Evolutionary conservation across 2,329 filamentous ascomycete genomes (phyloP).

Genomic region (Aspergillus unguis): DNA sequence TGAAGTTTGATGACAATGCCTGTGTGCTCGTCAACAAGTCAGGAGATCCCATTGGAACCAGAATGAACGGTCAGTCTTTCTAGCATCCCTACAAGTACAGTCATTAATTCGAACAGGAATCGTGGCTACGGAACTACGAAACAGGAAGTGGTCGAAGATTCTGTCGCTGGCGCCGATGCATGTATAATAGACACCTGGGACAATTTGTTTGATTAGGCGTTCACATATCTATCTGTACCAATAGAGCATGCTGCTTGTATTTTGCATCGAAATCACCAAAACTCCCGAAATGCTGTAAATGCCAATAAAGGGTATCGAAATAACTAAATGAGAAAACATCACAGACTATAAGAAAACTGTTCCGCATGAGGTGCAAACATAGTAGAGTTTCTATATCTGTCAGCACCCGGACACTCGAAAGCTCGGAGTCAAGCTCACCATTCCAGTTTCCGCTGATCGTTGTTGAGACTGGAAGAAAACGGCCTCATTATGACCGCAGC

Average conservation of each 20-base stretch:
- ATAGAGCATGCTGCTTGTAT: conserved; percentile 23
- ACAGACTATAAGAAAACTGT: conserved; percentile 63
- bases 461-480: conserved; percentile 99
- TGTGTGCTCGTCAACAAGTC: conserved; percentile 97
- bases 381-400: conserved; percentile 73
- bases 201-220: conserved; percentile 22
- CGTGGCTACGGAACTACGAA: conserved; percentile 82
- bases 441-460: conserved; percentile 93
- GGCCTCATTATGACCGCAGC: conserved; percentile 80
- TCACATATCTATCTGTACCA: conserved; percentile 28
- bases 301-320: conserved; percentile 17
- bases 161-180: conserved; percentile 87
- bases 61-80: conserved; percentile 67
- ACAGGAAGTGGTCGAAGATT: conserved; percentile 98
- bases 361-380: conserved; percentile 91
- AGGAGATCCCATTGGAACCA: conserved; percentile 89
- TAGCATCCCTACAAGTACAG: background rate
- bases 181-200: conserved; percentile 51
- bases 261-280: conserved; percentile 14
- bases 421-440: conserved; percentile 62
- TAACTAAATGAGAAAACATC: conserved; percentile 1
- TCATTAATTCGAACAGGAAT: conserved; percentile 55
- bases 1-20: conserved; percentile 96
- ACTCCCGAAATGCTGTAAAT: conserved; percentile 22
- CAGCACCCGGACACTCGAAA: conserved; percentile 11